These are phyloP conservation scores for Medicago ruthenica DNA, from an alignment of 306 rosid species.

Conservation along the genomic window DNA sequence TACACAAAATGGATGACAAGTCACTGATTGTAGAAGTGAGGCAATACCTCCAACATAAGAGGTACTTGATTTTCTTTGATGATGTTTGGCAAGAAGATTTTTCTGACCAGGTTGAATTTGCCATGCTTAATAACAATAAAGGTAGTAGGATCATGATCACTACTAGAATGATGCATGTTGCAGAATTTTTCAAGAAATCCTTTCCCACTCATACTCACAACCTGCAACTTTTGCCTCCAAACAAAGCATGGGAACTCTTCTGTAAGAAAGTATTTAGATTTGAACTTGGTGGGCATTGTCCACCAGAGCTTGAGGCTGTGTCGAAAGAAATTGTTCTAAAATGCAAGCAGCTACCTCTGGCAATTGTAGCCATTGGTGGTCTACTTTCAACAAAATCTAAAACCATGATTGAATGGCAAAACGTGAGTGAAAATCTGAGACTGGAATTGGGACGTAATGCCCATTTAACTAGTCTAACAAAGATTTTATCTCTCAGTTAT, in stretches of 20 bases:
- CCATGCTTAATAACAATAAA: neutral
- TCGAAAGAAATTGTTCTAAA: slow-evolving; percentile 15
- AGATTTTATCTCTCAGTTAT: slow-evolving; percentile 16
- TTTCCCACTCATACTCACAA: slow-evolving; percentile 7
- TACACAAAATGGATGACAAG: slow-evolving; percentile 7
- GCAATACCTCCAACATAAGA: slow-evolving; percentile 2
- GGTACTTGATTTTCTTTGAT: slow-evolving; percentile 15
- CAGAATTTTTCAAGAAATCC: slow-evolving; percentile 6
- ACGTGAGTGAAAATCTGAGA: slow-evolving; percentile 1
- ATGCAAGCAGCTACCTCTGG: slow-evolving; percentile 20
- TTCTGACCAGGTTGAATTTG: slow-evolving; percentile 2
- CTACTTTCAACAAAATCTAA: slow-evolving; percentile 14
- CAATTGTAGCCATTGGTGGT: slow-evolving; percentile 27
- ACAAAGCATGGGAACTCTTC: slow-evolving; percentile 27
- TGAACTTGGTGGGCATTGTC: slow-evolving; percentile 3
- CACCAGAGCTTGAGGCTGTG: neutral
- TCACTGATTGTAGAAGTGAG: slow-evolving; percentile 19
- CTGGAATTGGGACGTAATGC: slow-evolving; percentile 10
- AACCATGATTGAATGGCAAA: neutral
- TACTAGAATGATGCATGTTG: slow-evolving; percentile 24
- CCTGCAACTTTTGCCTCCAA: slow-evolving; percentile 21
- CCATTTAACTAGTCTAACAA: slow-evolving; percentile 13
- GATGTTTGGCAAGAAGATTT: slow-evolving; percentile 10
- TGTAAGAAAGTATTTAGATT: slow-evolving; percentile 13
- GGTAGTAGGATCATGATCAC: slow-evolving; percentile 22